Evolutionary conservation across 2,329 filamentous ascomycete genomes (phyloP).

Genomic region (Lasiodiplodia citricola): DNA sequence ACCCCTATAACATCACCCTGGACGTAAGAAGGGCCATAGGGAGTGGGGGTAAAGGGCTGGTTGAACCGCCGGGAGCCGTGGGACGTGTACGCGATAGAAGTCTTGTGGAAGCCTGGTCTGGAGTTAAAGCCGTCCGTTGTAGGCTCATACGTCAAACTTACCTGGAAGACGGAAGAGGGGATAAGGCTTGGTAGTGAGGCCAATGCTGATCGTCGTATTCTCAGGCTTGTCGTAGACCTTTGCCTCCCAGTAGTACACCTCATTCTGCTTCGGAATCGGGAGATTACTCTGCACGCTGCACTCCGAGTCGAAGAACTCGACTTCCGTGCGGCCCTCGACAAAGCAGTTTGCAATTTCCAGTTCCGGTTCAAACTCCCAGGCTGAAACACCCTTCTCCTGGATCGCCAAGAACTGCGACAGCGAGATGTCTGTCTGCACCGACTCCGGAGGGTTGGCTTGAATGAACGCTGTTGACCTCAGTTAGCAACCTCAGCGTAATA

Average conservation of each 20-base stretch:
- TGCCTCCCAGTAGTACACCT: constrained; percentile 99
- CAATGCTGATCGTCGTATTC: constrained; percentile 82
- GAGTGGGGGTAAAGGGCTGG: constrained; percentile 81
- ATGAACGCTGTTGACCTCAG: constrained; percentile 74
- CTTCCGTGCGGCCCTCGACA: constrained; percentile 93
- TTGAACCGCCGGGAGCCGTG: constrained; percentile 87
- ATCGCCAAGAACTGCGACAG: constrained; percentile 97
- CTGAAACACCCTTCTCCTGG: constrained; percentile 98
- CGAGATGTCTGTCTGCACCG: constrained; percentile 93
- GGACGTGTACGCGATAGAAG: constrained; percentile 89
- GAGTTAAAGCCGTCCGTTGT: constrained; percentile 31
- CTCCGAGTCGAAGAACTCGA: constrained; percentile 98
- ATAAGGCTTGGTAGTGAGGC: constrained; percentile 96
- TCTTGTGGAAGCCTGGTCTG: constrained; percentile 80
- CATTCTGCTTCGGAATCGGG: constrained; percentile 97
- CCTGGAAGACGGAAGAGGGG: constrained; percentile 92
- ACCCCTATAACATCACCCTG: constrained; percentile 97
- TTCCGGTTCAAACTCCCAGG: constrained; percentile 99
- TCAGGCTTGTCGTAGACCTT: constrained; percentile 99
- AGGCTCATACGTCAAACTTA: constrained; percentile 51
- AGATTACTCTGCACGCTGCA: constrained; percentile 97
- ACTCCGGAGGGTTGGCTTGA: constrained; percentile 92
- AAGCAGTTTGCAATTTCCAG: constrained; percentile 99
- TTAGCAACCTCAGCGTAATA: background rate
- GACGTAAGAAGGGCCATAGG: constrained; percentile 82